Evolutionary conservation across 2,329 filamentous ascomycete species (phyloP).

Genomic region (Ascosphaera apis): DNA sequence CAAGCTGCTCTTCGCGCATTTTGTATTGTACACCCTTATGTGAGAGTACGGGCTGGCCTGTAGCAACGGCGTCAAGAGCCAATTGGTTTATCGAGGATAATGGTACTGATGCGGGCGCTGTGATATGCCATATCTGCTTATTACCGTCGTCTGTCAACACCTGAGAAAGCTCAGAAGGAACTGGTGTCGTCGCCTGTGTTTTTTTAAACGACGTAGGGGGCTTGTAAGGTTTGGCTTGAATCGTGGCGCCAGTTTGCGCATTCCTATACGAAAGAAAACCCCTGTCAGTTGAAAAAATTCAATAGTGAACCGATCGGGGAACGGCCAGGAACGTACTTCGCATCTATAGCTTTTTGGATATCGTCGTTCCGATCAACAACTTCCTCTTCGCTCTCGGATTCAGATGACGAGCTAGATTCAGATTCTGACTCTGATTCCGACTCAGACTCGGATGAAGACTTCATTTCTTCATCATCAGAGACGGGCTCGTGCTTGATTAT

Average conservation of each 20-base stretch:
- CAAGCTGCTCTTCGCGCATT: slow-evolving; percentile 14
- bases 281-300: not conserved
- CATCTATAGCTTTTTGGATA: no score
- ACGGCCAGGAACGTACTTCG: no score
- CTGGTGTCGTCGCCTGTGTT: slow-evolving; percentile 12
- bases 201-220: slow-evolving; percentile 21
- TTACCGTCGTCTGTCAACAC: slow-evolving; percentile 17
- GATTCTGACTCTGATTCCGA: slow-evolving; percentile 6
- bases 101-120: slow-evolving; percentile 21
- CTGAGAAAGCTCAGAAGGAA: slow-evolving; percentile 12
- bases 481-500: not conserved
- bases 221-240: slow-evolving; percentile 17
- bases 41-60: slow-evolving; percentile 19
- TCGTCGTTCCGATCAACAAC: no score
- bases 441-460: slow-evolving; percentile 3
- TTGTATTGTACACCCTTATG: slow-evolving; percentile 21
- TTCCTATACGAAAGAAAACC: slow-evolving; percentile 3
- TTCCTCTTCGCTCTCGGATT: slow-evolving; percentile 6
- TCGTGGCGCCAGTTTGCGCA: slow-evolving; percentile 2
- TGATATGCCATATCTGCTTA: slow-evolving; percentile 27
- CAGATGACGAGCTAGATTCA: slow-evolving; percentile 1
- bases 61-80: slow-evolving; percentile 17
- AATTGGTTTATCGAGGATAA: slow-evolving; percentile 23
- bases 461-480: slow-evolving; percentile 1
- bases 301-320: not conserved